These are phyloP conservation scores for Talaromyces pinophilus DNA, from an alignment of 2,329 filamentous ascomycete genomes.

Conservation along the genomic window DNA sequence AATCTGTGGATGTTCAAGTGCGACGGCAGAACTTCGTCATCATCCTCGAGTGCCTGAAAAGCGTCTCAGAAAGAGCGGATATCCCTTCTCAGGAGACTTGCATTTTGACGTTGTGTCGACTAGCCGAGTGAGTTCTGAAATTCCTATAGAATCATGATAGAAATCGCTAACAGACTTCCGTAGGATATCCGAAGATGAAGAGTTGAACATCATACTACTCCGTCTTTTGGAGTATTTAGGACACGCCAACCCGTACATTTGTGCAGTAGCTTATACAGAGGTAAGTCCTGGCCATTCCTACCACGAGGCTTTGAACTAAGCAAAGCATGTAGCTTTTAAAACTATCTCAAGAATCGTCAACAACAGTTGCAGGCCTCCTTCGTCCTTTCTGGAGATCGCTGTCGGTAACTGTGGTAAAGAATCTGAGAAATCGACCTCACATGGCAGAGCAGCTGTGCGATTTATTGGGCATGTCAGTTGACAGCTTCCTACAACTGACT, in stretches of 20 bases:
- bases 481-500: slow-evolving; percentile 71
- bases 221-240: slow-evolving; percentile 85
- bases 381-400: slow-evolving; percentile 87
- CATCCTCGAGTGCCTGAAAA: slow-evolving; percentile 69
- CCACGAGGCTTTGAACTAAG: slow-evolving; percentile 16
- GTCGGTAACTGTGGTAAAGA: slow-evolving; percentile 78
- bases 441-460: slow-evolving; percentile 79
- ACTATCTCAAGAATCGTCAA: slow-evolving; percentile 65
- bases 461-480: slow-evolving; percentile 72
- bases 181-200: slow-evolving; percentile 72
- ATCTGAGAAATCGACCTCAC: slow-evolving; percentile 77
- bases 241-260: slow-evolving; percentile 75
- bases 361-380: slow-evolving; percentile 69
- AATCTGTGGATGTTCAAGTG: slow-evolving; percentile 50
- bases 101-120: slow-evolving; percentile 80
- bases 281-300: slow-evolving; percentile 44
- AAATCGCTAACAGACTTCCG: slow-evolving; percentile 17
- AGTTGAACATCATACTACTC: slow-evolving; percentile 82
- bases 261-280: slow-evolving; percentile 80
- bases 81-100: slow-evolving; percentile 76
- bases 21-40: slow-evolving; percentile 67
- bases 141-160: background rate
- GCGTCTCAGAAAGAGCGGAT: slow-evolving; percentile 68
- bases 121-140: slow-evolving; percentile 62
- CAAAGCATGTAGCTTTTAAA: slow-evolving; percentile 58